A percentile compares a stretch with the other conserved stretches of the same genome.
These are phyloP conservation scores for Plectranthus barbatus DNA, from an alignment of 257 asterid genomes.

Conservation along the genomic window DNA sequence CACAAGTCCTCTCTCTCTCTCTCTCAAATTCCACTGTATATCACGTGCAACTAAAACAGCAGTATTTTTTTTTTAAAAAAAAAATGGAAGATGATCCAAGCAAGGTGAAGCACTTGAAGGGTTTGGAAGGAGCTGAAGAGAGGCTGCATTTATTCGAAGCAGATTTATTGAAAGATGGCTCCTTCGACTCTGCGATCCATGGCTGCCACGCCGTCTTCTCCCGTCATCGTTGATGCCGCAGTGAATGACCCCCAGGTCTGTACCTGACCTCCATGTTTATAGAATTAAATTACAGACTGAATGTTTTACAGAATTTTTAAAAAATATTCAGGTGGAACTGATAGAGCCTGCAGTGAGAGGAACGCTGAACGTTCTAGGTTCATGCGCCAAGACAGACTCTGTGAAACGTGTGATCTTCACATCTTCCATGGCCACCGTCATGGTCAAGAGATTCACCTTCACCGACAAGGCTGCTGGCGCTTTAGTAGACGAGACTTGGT, in stretches of 20 bases:
- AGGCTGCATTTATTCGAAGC: slow-evolving; percentile 21
- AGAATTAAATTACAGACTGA: too few relatives aligned
- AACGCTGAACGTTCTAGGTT: slow-evolving; percentile 35
- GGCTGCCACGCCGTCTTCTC: slow-evolving; percentile 34
- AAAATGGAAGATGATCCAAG: slow-evolving; percentile 24
- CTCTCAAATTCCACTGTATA: too few relatives aligned
- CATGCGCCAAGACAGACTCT: slow-evolving; percentile 29
- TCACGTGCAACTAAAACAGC: too few relatives aligned
- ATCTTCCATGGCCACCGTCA: slow-evolving; percentile 39
- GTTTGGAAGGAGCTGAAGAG: slow-evolving; percentile 26
- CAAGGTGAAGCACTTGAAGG: slow-evolving; percentile 14
- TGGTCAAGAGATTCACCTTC: not conserved
- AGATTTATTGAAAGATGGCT: slow-evolving; percentile 18
- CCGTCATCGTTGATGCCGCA: not conserved
- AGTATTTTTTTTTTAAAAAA: not conserved
- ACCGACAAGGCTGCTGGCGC: slow-evolving; percentile 10
- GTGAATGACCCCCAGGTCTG: slow-evolving; percentile 17
- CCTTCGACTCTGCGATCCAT: slow-evolving; percentile 19
- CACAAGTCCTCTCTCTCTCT: slow-evolving; percentile 14
- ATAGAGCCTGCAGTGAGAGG: slow-evolving; percentile 51
- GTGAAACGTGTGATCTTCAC: slow-evolving; percentile 43
- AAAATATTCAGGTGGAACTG: slow-evolving; percentile 26
- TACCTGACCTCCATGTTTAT: too few relatives aligned
- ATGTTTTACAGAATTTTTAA: too few relatives aligned
- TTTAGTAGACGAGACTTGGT: slow-evolving; percentile 36